These are phyloP conservation scores for Apiotrichum akiyoshidainum DNA, from an alignment of 1,284 basidiomycete genomes.

Conservation along the genomic window DNA sequence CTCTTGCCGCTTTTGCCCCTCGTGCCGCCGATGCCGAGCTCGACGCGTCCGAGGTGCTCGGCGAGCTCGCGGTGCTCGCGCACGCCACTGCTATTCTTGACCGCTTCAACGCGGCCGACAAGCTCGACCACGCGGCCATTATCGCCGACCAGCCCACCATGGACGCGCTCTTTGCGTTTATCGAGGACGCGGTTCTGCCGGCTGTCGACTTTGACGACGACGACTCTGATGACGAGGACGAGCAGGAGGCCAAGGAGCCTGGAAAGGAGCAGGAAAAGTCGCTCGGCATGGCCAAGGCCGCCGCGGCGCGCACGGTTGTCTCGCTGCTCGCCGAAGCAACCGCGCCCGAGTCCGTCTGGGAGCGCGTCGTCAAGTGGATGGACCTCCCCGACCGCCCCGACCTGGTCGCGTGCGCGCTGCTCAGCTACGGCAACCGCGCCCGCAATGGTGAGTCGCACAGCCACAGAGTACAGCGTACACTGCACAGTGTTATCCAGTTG, in stretches of 20 bases:
- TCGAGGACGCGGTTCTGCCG: constrained; percentile 18
- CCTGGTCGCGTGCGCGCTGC: constrained; percentile 51
- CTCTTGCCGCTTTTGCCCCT: not conserved
- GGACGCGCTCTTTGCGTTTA: constrained; percentile 21
- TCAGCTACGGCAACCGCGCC: constrained; percentile 53
- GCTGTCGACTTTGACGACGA: constrained; percentile 4
- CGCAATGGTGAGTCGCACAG: constrained; percentile 60
- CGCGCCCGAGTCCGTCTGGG: constrained; percentile 68
- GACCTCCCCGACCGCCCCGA: constrained; percentile 48
- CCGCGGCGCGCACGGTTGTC: constrained; percentile 76
- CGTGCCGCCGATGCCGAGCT: not conserved
- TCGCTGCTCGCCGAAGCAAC: constrained; percentile 72
- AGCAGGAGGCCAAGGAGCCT: not conserved
- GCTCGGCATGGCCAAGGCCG: constrained; percentile 77
- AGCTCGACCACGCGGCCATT: constrained; percentile 12
- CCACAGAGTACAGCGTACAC: no score
- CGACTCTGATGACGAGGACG: constrained; percentile 6
- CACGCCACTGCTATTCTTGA: constrained; percentile 7
- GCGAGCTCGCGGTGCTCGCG: constrained; percentile 7
- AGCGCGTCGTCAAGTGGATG: constrained; percentile 73
- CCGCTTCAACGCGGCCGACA: constrained; percentile 7
- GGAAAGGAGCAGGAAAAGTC: constrained; percentile 47
- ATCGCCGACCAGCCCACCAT: not conserved
- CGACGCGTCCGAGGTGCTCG: constrained; percentile 5
- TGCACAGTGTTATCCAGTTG: no score